Base-by-base conservation (phyloP, 306 rosid species). In the Lathyrus oleraceus region DNA sequence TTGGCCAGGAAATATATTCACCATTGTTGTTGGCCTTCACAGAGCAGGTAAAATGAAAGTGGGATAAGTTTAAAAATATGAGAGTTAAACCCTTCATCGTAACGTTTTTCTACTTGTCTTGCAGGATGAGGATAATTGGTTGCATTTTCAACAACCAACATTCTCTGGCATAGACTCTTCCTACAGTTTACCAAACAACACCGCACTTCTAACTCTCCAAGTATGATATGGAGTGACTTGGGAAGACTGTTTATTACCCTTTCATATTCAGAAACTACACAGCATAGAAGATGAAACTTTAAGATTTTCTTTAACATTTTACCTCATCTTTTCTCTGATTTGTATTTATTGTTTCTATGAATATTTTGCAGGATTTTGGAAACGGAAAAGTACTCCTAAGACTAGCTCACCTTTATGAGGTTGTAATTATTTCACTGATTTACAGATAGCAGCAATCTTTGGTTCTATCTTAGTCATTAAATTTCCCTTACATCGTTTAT, bases 1-100 rank as follows among this genome's bases (percentile, higher is more conserved):
- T 85, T 62, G 98, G 97, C 79, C 98, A 94, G 84, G 97, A 94
- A 77, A 77, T 94, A 72, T 90, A 81, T 83, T 88, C 96, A 52
- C 97, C 98, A 17, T 84, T 94, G 84, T 75, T 94, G 59, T 78
- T 94, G 76, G 98, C 97, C 60, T 90, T 94, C 78, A 16, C 97
- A 58, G 96, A 90, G 70, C 89, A 90, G 96, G 97, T 94, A 71
- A 44, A 61, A 19, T 5, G 20, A 53, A 51, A 11, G 6, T 35
- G 30, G 69, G 42, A 20, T 32, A 15, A 17, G 40, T 45, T 13
- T 60, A 28, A 28, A 3, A 19, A 16, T 39, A 20, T 14, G 21
- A 15, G 16, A 58, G 42, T 27, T 71, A 71, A 43, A 56, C 15
- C 20, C 11, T 59, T 51, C 28, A 36, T 25, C 2, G 8, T 59